Evolutionary conservation across 306 rosid species (phyloP).

Genomic region (Prunus padus): DNA sequence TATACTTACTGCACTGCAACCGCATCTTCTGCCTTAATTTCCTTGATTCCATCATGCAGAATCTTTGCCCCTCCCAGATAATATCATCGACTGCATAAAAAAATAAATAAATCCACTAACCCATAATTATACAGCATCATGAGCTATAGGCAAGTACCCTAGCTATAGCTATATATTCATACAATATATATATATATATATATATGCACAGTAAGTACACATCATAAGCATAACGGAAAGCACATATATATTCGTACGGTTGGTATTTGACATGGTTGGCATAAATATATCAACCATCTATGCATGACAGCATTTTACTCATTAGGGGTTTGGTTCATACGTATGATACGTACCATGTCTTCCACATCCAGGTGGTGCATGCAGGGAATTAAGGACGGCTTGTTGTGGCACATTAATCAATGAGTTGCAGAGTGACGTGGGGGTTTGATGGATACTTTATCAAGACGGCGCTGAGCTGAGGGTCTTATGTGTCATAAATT

Average conservation of each 20-base stretch:
- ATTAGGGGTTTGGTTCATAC: too few relatives aligned
- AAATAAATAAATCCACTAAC: too few relatives aligned
- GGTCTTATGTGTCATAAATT: not conserved
- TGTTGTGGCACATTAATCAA: too few relatives aligned
- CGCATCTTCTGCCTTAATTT: constrained; percentile 26
- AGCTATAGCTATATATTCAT: too few relatives aligned
- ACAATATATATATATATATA: too few relatives aligned
- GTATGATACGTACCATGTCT: too few relatives aligned
- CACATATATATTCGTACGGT: constrained; percentile 20
- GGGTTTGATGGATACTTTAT: too few relatives aligned
- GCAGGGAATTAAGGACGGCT: too few relatives aligned
- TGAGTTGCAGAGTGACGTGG: not conserved
- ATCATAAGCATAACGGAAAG: constrained; percentile 21
- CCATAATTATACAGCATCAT: not conserved
- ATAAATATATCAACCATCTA: too few relatives aligned
- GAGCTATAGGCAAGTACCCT: too few relatives aligned
- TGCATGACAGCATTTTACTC: too few relatives aligned
- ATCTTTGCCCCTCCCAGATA: not conserved
- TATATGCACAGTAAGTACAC: not conserved
- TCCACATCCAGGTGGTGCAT: too few relatives aligned
- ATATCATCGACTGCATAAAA: not conserved
- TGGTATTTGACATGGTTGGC: constrained; percentile 17
- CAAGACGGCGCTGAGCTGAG: constrained; percentile 53
- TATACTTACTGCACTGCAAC: constrained; percentile 8
- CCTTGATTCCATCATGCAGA: constrained; percentile 2